Evolutionary conservation across 2,329 filamentous ascomycete species (phyloP).

Genomic region (Fonsecaea pedrosoi): DNA sequence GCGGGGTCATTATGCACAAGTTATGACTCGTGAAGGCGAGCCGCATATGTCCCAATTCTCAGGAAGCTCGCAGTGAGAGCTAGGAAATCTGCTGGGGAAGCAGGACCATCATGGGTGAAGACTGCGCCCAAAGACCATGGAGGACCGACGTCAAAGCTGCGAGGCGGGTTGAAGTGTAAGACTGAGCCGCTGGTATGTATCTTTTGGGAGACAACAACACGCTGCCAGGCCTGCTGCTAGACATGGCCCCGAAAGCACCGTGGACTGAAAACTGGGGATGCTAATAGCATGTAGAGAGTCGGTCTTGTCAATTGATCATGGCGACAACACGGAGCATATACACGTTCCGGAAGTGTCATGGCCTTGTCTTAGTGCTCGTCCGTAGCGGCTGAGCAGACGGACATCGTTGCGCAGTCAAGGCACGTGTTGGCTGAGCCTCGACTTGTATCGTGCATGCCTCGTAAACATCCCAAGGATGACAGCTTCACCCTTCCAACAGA

Average conservation of each 20-base stretch:
- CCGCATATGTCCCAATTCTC: neutral
- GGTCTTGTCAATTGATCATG: neutral
- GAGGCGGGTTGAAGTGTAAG: neutral
- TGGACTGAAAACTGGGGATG: neutral
- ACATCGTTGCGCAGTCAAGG: neutral
- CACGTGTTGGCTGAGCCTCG: neutral
- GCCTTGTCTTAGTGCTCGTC: neutral
- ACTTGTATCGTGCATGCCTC: neutral
- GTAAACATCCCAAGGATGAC: slow-evolving; percentile 4
- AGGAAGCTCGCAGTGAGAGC: neutral
- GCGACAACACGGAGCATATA: neutral
- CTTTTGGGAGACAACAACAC: neutral
- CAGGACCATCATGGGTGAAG: neutral
- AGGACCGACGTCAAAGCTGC: neutral
- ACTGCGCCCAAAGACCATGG: neutral
- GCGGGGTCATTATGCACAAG: slow-evolving; percentile 2
- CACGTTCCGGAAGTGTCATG: neutral
- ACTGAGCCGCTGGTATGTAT: neutral
- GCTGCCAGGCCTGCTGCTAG: neutral
- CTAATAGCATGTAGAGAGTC: neutral
- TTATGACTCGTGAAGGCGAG: neutral
- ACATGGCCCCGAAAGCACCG: neutral
- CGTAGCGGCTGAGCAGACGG: neutral
- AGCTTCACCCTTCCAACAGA: neutral
- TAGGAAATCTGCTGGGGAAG: neutral